These are phyloP conservation scores for Persicaria tinctoria DNA, from an alignment of 148 eudicot genomes.

Conservation along the genomic window DNA sequence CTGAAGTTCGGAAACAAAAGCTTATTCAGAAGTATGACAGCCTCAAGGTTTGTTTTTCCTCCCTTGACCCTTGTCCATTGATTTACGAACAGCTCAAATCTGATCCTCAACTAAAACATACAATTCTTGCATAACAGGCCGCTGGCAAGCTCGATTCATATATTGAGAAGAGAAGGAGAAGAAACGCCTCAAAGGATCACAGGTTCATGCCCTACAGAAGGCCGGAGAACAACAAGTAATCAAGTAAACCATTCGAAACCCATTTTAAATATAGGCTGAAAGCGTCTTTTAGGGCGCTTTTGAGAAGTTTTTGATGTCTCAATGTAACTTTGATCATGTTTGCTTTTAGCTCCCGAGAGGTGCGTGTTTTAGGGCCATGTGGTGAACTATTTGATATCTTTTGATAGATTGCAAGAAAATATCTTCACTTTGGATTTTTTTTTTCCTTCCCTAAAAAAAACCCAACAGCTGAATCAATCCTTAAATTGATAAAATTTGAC, in stretches of 20 bases:
- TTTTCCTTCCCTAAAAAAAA: neutral
- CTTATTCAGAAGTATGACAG: conserved; percentile 61
- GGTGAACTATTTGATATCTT: neutral
- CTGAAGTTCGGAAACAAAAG: conserved; percentile 63
- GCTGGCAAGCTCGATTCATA: conserved; percentile 72
- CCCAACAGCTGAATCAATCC: neutral
- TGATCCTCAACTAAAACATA: neutral
- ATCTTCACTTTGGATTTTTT: neutral
- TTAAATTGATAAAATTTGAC: neutral
- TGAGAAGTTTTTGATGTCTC: neutral
- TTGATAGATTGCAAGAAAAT: neutral
- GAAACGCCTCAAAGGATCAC: conserved; percentile 80
- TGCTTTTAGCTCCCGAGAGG: neutral
- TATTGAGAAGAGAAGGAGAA: conserved; percentile 61
- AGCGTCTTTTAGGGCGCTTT: neutral
- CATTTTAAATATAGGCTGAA: neutral
- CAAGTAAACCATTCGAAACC: neutral
- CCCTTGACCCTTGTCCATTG: neutral
- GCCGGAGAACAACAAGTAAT: conserved; percentile 20
- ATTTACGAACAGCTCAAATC: neutral
- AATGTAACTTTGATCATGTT: neutral
- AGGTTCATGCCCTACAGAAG: conserved; percentile 80
- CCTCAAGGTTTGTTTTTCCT: conserved; percentile 47
- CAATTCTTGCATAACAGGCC: conserved; percentile 30
- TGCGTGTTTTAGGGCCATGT: neutral